Base-by-base conservation (phyloP, 441 rosid genomes). In the Bruguiera hainesii region DNA sequence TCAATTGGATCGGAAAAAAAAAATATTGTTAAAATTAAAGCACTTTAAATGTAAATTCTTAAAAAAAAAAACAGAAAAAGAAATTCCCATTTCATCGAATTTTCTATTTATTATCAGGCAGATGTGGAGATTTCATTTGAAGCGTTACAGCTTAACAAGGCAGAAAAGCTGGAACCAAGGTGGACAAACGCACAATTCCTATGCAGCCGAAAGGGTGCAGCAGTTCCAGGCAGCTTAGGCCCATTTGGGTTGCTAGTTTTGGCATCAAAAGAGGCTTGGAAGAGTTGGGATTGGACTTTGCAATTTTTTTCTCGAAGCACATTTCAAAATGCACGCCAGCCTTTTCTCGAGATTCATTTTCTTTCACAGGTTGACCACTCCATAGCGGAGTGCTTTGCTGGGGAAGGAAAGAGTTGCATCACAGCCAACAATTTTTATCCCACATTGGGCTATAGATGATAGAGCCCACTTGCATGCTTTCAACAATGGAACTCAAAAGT, bases 321-420 rank as follows among this genome's bases (percentile, higher is more conserved):
- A 33, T 33, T 0, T 6, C 37, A 7, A 33, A 7, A 33, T 1
- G 7, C 9, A 33, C 37, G 7, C 1, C 9, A 33, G 37, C 52
- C 25, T 31, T 51, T 60, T 68, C 7, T 28, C 11, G 37, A 64
- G 11, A n/a, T 57, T 55, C 49, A 50, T 56, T 4, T 19, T 67
- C 3, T 39, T 64, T 23, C 66, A 57, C 79, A 87, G 91, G 87
- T 88, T 56, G 98, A 93, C 66, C 91, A 80, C 62, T 90, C 97
- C 3, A 70, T 85, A 66, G 90, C 83, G 65, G 97, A 93, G 79
- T 86, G 93, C 78, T 93, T 88, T 59, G 93, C 86, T 23, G 93
- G 84, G 16, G 59, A 56, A 21, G 92, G 98, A 20, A 87, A 83
- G 76, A 80, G 70, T 29, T 82, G 89, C 75, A 90, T 93, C 60